A percentile compares a stretch with the other conserved stretches of the same genome.
Conservation (phyloP, 2,329 filamentous ascomycete genomes). For the Macrophomina phaseolina region DNA sequence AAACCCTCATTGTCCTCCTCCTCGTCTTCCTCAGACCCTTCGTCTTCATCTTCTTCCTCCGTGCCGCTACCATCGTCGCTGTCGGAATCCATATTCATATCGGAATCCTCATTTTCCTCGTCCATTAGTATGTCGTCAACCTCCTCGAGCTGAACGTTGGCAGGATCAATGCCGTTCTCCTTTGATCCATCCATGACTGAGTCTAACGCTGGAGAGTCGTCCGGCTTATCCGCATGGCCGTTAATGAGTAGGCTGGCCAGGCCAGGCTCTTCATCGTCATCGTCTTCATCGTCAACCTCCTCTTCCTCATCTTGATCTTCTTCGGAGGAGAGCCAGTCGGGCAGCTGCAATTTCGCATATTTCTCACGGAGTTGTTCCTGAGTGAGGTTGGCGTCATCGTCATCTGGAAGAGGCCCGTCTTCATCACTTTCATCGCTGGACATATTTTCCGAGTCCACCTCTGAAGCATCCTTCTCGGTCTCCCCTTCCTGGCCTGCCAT, state of each 20-base stretch:
- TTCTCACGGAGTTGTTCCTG: constrained; percentile 72
- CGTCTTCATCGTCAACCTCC: constrained; percentile 39
- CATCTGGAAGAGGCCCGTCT: constrained; percentile 47
- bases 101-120: constrained; percentile 29
- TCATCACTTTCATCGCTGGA: constrained; percentile 46
- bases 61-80: constrained; percentile 32
- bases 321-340: constrained; percentile 37
- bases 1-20: constrained; percentile 35
- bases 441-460: constrained; percentile 18
- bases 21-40: constrained; percentile 52
- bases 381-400: constrained; percentile 68
- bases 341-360: constrained; percentile 66
- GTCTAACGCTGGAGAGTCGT: not conserved
- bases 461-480: constrained; percentile 2
- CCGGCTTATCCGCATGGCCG: constrained; percentile 7
- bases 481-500: constrained; percentile 28
- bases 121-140: constrained; percentile 48
- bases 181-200: constrained; percentile 5
- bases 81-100: constrained; percentile 24
- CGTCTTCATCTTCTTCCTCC: constrained; percentile 40
- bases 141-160: constrained; percentile 46
- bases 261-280: constrained; percentile 33
- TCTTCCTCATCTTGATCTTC: constrained; percentile 36
- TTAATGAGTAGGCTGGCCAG: constrained; percentile 26
- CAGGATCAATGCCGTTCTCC: constrained; percentile 40